Evolutionary conservation across 73 alveolate genomes (phyloP), one percentile per base, ranked within the genome.

Genomic region (Effrenium voratum): DNA sequence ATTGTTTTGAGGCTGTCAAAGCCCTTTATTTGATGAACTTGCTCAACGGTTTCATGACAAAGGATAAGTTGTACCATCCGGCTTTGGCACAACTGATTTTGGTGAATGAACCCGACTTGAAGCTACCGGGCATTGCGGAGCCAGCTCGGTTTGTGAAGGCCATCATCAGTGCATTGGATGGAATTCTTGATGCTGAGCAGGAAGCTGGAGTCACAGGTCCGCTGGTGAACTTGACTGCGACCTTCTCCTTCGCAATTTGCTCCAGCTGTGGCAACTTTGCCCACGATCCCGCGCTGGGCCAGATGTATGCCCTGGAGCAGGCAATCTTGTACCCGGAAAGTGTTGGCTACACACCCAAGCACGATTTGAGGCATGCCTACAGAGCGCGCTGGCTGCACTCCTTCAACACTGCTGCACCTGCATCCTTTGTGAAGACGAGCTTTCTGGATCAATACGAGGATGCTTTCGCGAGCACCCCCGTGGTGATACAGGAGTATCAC

Each of bases 171-270:
- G 97, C 97, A 22, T 68, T 90, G 32, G 97, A 90, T 46, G 97
- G 88, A 15, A 90, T 90, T 86, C 49, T 90, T 22, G 97, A 90
- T 90, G 97, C 97, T 12, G 97, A 90, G 66, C 97, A 90, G 97
- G 97, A 90, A 76, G 59, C 76, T 3, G 97, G 88, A 26, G 59
- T 55, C 47, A 90, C 44, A 34, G 75, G 75, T 26, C 66, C 66
- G 76, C 30, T 90, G n/a, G 57, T 76, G 30, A 90, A 90, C 76
- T 90, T 90, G 76, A 90, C 97, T n/a, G 97, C 97, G n/a, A 90
- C 97, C 75, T 90, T 90, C 46, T 90, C 97, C 97, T 90, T 90
- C 36, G 97, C 59, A 26, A 45, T 43, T 38, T 90, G 97, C 59
- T 5, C 97, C 19, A 87, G 40, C 44, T 26, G 77, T 22, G 8